Evolutionary conservation across 2,329 filamentous ascomycete genomes (phyloP).

Genomic region (Davidsoniella australis): DNA sequence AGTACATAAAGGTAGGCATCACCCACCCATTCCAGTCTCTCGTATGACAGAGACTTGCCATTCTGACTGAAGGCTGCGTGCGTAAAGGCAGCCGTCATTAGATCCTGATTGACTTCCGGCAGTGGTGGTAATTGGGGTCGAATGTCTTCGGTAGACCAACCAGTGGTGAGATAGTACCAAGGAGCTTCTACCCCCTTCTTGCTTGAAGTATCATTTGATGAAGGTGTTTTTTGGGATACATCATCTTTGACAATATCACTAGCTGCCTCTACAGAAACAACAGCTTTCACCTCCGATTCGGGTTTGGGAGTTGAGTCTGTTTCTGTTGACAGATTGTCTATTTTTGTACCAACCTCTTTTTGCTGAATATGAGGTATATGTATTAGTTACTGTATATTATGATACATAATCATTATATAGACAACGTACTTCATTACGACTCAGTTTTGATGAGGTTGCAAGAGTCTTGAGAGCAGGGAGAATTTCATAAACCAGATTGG

Average conservation of each 20-base stretch:
- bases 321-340: not conserved
- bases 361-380: not conserved
- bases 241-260: not conserved
- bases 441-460: constrained; percentile 8
- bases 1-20: constrained; percentile 73
- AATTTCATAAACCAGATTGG: constrained; percentile 15
- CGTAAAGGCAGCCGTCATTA: constrained; percentile 49
- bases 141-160: constrained; percentile 35
- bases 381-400: not conserved
- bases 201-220: not conserved
- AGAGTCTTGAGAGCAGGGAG: constrained; percentile 18
- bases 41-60: constrained; percentile 40
- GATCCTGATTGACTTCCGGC: constrained; percentile 41
- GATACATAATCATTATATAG: not conserved
- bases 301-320: not conserved
- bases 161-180: constrained; percentile 20
- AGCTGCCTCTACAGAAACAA: not conserved
- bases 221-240: not conserved
- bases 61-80: constrained; percentile 34
- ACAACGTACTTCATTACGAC: constrained; percentile 2
- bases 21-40: constrained; percentile 74
- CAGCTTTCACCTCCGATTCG: not conserved
- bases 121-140: constrained; percentile 34
- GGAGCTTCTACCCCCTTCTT: constrained; percentile 13
- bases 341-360: not conserved